phyloP scores from a whole-genome alignment of 2,329 filamentous ascomycete species.

The Sporothrix euskadiensis region DNA sequence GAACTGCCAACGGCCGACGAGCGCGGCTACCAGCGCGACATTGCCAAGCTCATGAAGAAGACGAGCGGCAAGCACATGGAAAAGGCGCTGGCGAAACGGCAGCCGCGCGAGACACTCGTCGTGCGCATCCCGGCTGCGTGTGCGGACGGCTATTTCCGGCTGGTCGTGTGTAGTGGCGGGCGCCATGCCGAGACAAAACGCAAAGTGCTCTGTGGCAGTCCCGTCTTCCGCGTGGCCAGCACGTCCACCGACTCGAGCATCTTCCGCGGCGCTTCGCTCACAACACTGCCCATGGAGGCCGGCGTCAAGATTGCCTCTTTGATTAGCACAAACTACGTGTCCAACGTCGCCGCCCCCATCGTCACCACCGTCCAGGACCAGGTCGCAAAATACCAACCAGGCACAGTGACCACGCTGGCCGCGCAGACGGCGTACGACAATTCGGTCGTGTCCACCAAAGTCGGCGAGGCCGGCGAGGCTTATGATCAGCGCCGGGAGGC shows the following conservation, averaged over 20 bases:
- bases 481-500: constrained; percentile 41
- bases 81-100: constrained; percentile 47
- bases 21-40: constrained; percentile 67
- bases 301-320: constrained; percentile 59
- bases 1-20: constrained; percentile 60
- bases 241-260: constrained; percentile 62
- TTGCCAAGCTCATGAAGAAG: constrained; percentile 63
- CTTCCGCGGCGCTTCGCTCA: constrained; percentile 63
- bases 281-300: constrained; percentile 65
- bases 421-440: constrained; percentile 45
- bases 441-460: constrained; percentile 38
- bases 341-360: constrained; percentile 15
- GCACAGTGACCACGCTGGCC: constrained; percentile 44
- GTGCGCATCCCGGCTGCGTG: constrained; percentile 64
- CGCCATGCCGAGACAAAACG: constrained; percentile 44
- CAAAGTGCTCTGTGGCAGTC: constrained; percentile 64
- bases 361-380: constrained; percentile 13
- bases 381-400: constrained; percentile 44
- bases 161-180: constrained; percentile 60
- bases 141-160: constrained; percentile 67
- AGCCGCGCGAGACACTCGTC: constrained; percentile 62
- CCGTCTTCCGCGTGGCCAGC: constrained; percentile 68
- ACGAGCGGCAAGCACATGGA: constrained; percentile 43
- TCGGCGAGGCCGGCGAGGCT: constrained; percentile 42
- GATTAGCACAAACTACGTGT: constrained; percentile 44